A percentile compares a stretch with the other conserved stretches of the same genome.
Evolutionary conservation across 2,329 filamentous ascomycete genomes (phyloP).

Genomic region (Trichoderma arundinaceum): DNA sequence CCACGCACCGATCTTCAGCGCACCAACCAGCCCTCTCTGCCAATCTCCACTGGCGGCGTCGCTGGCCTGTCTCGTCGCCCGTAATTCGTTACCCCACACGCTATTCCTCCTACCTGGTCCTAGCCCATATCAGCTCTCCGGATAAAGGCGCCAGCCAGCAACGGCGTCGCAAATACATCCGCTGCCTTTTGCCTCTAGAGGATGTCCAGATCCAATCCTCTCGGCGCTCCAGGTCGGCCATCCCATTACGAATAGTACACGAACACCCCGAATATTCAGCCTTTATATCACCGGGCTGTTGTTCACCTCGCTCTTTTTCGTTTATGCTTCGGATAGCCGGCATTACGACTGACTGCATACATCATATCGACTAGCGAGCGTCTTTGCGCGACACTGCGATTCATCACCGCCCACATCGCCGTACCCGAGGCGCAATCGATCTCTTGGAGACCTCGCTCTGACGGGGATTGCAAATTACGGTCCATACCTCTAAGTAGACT

Average conservation of each 20-base stretch:
- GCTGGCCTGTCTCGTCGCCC: neutral
- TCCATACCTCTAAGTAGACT: neutral
- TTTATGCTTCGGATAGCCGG: neutral
- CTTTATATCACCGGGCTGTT: neutral
- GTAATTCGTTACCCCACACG: conserved; percentile 25
- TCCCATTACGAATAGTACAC: neutral
- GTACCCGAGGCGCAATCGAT: conserved; percentile 1
- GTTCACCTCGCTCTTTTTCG: neutral
- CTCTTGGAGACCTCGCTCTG: neutral
- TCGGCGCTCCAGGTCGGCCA: neutral
- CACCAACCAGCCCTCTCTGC: conserved; percentile 6
- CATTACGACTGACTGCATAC: neutral
- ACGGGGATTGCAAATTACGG: neutral
- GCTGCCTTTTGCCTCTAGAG: neutral
- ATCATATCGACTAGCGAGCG: conserved; percentile 15
- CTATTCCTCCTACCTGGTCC: conserved; percentile 24
- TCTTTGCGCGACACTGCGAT: conserved; percentile 19
- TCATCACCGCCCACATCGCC: neutral
- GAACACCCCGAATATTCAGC: neutral
- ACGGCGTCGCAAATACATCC: conserved; percentile 18
- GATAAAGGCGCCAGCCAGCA: conserved; percentile 24
- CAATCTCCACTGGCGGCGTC: conserved; percentile 6
- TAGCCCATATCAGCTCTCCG: conserved; percentile 22
- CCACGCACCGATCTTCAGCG: neutral
- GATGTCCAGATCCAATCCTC: conserved; percentile 7